phyloP scores from a whole-genome alignment of 179 eudicot species.

The Carnegiea gigantea region DNA sequence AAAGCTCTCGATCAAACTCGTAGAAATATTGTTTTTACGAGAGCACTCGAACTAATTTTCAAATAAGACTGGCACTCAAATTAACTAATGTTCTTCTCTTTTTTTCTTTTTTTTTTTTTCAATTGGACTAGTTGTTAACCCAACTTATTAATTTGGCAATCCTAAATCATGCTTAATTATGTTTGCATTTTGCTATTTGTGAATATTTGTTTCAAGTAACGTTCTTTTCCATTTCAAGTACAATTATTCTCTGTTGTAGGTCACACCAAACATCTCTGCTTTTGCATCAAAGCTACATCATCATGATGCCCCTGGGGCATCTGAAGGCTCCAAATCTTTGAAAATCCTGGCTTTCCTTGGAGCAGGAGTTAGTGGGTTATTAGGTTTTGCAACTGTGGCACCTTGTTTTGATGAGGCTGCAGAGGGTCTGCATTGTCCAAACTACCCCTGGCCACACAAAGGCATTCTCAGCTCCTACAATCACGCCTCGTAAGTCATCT shows the following conservation, averaged over 20 bases:
- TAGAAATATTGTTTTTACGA: too few species aligned
- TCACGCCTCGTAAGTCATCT: slow-evolving; percentile 25
- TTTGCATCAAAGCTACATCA: background rate
- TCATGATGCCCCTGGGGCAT: background rate
- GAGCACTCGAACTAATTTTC: too few species aligned
- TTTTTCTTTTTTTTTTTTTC: too few species aligned
- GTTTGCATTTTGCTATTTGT: too few species aligned
- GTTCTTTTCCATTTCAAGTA: too few species aligned
- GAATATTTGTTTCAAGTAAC: too few species aligned
- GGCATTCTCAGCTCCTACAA: slow-evolving; percentile 31
- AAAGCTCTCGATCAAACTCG: too few species aligned
- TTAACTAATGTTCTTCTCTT: too few species aligned
- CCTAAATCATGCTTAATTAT: too few species aligned
- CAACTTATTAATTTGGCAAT: too few species aligned
- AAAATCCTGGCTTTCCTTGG: slow-evolving; percentile 6
- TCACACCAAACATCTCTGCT: background rate
- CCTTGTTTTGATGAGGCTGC: slow-evolving; percentile 26
- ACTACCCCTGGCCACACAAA: slow-evolving; percentile 29
- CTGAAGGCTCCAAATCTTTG: background rate
- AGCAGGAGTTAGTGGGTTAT: slow-evolving; percentile 21
- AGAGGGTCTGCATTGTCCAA: slow-evolving; percentile 17
- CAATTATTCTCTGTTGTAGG: background rate
- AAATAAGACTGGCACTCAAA: too few species aligned
- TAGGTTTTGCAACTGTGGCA: slow-evolving; percentile 16
- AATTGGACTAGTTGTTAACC: too few species aligned